phyloP scores from a whole-genome alignment of 176 grass and related monocot genomes.

The Guadua angustifolia region DNA sequence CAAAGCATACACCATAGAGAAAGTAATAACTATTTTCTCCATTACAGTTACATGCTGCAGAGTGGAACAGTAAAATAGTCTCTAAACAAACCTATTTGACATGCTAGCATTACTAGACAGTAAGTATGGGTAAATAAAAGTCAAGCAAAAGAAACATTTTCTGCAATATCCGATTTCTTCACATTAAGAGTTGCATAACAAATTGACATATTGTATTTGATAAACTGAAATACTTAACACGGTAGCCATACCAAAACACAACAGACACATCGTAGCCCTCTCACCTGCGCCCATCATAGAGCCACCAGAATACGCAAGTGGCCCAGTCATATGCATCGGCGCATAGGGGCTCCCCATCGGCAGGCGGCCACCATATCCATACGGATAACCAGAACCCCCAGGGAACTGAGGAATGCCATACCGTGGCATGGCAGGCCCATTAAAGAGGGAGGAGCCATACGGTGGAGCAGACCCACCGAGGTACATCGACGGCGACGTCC shows the following conservation, averaged over 20 bases:
- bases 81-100: not conserved
- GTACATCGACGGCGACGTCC: constrained; percentile 70
- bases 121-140: not conserved
- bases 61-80: not conserved
- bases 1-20: constrained; percentile 10
- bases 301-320: constrained; percentile 59
- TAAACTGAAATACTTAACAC: not conserved
- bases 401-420: constrained; percentile 70
- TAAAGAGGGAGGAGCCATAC: constrained; percentile 62
- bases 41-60: not conserved
- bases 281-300: constrained; percentile 77
- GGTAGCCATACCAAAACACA: not conserved
- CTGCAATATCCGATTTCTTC: not conserved
- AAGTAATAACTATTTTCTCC: not conserved
- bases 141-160: not conserved
- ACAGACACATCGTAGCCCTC: not conserved
- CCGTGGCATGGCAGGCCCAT: constrained; percentile 54
- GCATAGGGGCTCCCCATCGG: constrained; percentile 75
- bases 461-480: constrained; percentile 51
- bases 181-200: not conserved
- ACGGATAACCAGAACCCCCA: constrained; percentile 69
- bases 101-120: not conserved
- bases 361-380: constrained; percentile 67
- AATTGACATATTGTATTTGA: not conserved
- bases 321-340: constrained; percentile 61